Evolutionary conservation across 2,329 filamentous ascomycete species (phyloP), one percentile per base, ranked within the genome.

Genomic region (Chaetomium sp.): DNA sequence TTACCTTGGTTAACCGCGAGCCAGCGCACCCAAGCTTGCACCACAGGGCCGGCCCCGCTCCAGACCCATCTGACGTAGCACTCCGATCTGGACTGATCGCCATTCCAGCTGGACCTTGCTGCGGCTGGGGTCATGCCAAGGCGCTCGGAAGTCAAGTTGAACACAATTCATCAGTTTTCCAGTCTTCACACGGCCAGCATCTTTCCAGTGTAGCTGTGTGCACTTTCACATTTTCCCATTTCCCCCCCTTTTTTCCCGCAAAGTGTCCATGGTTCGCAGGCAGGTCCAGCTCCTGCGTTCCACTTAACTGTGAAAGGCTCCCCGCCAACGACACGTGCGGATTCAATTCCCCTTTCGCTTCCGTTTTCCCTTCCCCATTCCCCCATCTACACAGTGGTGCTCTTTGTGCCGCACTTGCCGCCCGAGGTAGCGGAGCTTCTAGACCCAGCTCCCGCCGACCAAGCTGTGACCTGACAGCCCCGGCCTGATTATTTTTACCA

Each of bases 31-130:
- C 27, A 6, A 62, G 60, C 57, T 42, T 66, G 56, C 23, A 62
- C 27, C 54, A 27, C 31, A n/a, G 23, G 29, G 42, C 57, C 60
- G 54, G 49, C 45, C 62, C 66, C 55, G 55, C 54, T 25, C 31
- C 51, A 53, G 60, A 50, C 23, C 50, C 47, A 65, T 66, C 67
- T 70, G 69, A 70, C 67, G 69, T 70, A 68, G 69, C 67, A 57
- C 63, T 56, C 60, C 61, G 64, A 65, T 69, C 64, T 53, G 33
- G 58, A 65, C 57, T 64, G 63, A 67, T 67, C 65, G 35, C 60
- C 62, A 60, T 63, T 62, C 65, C 63, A 62, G 63, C 57, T 63
- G 60, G 51, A 38, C 57, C 35, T 45, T 33, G 47, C 33, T 23
- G 35, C 33, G 21, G 54, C 51, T 56, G 61, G 56, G 51, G 45